phyloP scores from a whole-genome alignment of 441 rosid genomes.

The Macaranga tanarius region DNA sequence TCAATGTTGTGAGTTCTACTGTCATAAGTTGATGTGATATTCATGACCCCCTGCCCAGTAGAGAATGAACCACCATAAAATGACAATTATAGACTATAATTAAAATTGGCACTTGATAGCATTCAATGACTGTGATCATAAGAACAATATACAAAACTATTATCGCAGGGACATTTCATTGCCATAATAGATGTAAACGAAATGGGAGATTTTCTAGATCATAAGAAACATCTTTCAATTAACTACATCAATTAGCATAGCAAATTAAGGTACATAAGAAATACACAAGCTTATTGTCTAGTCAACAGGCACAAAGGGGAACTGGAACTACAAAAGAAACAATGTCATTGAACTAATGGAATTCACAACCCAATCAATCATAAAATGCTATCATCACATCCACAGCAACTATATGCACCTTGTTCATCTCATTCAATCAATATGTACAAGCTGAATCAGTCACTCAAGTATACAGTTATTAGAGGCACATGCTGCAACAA shows the following conservation, averaged over 20 bases:
- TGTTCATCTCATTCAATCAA: too few relatives aligned
- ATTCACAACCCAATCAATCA: background rate
- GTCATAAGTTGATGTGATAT: slow-evolving; percentile 77
- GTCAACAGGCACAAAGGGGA: background rate
- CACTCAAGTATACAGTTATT: background rate
- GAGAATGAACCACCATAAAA: slow-evolving; percentile 14
- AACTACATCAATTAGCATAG: background rate
- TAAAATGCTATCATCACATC: background rate
- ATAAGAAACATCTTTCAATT: background rate
- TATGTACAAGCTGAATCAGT: background rate
- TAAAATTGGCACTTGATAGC: background rate
- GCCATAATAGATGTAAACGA: background rate
- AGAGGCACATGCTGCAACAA: background rate
- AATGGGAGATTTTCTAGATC: background rate
- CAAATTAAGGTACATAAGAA: background rate
- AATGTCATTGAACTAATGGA: background rate
- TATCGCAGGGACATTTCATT: background rate
- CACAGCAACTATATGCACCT: background rate
- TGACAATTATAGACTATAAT: background rate
- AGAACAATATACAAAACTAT: background rate
- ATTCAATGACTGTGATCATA: background rate
- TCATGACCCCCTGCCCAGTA: slow-evolving; percentile 60
- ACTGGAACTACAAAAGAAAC: background rate
- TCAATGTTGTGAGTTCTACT: slow-evolving; percentile 67
- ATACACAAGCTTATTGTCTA: background rate